Evolutionary conservation across 768 basidiomycete genomes (phyloP).

Genomic region (Cantharellus anzutake): DNA sequence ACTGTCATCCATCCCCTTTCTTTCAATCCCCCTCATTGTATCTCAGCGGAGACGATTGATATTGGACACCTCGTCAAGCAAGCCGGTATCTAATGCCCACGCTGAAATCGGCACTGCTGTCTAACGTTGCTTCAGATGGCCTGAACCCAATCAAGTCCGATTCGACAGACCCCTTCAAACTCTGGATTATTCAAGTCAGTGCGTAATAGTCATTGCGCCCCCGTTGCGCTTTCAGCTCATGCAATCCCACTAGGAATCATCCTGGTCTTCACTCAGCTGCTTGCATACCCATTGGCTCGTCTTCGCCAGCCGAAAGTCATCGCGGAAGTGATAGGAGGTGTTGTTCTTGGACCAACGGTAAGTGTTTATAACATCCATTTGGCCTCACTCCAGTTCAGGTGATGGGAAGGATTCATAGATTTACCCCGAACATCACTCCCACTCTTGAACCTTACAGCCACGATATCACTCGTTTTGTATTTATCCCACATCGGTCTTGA

Average conservation of each 20-base stretch:
- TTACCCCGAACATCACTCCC: conserved; percentile 28
- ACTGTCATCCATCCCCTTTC: background rate
- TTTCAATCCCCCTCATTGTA: background rate
- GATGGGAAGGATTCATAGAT: conserved; percentile 63
- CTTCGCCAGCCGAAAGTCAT: conserved; percentile 52
- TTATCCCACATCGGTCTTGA: conserved; percentile 76
- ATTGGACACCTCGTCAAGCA: background rate
- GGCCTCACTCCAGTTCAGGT: too few species aligned
- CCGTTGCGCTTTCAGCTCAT: background rate
- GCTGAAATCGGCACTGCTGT: background rate
- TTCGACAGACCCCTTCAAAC: conserved; percentile 40
- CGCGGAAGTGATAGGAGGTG: conserved; percentile 26
- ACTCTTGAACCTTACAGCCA: conserved; percentile 50
- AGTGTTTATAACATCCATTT: too few species aligned
- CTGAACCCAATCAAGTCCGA: conserved; percentile 49
- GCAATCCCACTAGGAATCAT: conserved; percentile 43
- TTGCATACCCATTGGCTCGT: conserved; percentile 52
- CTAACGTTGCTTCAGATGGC: conserved; percentile 20
- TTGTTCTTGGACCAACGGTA: conserved; percentile 45
- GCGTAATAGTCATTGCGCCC: background rate
- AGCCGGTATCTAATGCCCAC: background rate
- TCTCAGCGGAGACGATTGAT: background rate
- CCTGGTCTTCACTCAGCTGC: conserved; percentile 54
- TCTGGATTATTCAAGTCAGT: conserved; percentile 58
- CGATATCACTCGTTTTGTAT: conserved; percentile 57